phyloP scores from a whole-genome alignment of 23 red algal genomes.

The Chondrus crispus region DNA sequence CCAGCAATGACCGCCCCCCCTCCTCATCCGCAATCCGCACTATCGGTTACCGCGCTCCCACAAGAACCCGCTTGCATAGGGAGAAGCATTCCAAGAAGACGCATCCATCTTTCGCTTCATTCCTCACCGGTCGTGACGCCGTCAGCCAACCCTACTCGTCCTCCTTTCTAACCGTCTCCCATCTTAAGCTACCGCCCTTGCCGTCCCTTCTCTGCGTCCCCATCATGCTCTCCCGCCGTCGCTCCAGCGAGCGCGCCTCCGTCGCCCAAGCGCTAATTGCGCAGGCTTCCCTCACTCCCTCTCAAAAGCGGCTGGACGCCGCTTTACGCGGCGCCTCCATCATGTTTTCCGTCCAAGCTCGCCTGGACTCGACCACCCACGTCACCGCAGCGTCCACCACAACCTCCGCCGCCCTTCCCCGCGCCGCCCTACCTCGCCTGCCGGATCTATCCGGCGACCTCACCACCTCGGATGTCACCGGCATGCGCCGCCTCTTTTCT shows the following conservation, averaged over 20 bases:
- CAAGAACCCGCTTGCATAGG: too few species aligned
- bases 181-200: neutral
- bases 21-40: too few species aligned
- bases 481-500: slow-evolving; percentile 40
- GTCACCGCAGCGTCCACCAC: slow-evolving; percentile 6
- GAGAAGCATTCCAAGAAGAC: too few species aligned
- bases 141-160: neutral
- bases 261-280: neutral
- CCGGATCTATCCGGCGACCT: neutral
- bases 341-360: slow-evolving; percentile 29
- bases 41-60: too few species aligned
- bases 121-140: neutral
- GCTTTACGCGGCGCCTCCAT: slow-evolving; percentile 35
- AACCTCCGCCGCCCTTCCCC: slow-evolving; percentile 5
- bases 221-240: slow-evolving; percentile 55
- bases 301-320: slow-evolving; percentile 23
- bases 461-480: neutral
- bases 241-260: slow-evolving; percentile 48
- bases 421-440: too few species aligned
- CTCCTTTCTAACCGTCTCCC: neutral
- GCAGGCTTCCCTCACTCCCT: slow-evolving; percentile 26
- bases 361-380: neutral
- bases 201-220: neutral
- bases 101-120: neutral
- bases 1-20: too few species aligned